Evolutionary conservation across 2,329 filamentous ascomycete genomes (phyloP), one percentile per base, ranked within the genome.

Genomic region (Peltaster fructicola): DNA sequence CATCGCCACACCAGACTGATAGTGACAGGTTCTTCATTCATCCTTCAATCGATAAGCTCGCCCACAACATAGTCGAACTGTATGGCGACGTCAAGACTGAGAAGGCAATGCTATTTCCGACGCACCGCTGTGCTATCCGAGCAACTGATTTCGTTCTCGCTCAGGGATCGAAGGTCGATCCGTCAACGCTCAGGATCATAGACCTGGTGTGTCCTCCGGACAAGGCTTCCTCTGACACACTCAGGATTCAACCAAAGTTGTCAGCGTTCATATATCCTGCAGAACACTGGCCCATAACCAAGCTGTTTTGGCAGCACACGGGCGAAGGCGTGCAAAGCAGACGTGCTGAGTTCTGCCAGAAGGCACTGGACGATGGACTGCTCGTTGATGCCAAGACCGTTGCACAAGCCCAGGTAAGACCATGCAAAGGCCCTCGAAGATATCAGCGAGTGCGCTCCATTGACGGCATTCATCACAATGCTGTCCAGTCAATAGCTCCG

Each of bases 281-380:
- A 22, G 65, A 71, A 8, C 54, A 69, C 10, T 84, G 74, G 39
- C 54, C 68, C 4, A 51, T 77, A 30, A 79, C 81, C n/a, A 95
- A 93, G 50, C 68, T 82, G 41, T 93, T 91, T 43, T 98, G 88
- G 88, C 88, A 95, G 49, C 88, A 98, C 50, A 77, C 79, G 1
- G 88, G 88, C 11, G 84, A 92, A 33, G 88, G 88, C 9, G 63
- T 92, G 8, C 93, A 84, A 1, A 93, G 84, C 47, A 73, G 88
- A 24, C 69, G 82, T 19, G 84, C 81, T 16, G 85, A 93, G 46
- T 93, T 91, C 50, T 92, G 79, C 45, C 70, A 82, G 31, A 60
- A 65, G 20, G 63, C 85, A 2, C 68, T 90, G 34, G 64, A 65
- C 17, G 73, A 85, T 33, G 72, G 72, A 0, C 57, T 77, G 20